Base-by-base conservation (phyloP, 1,284 basidiomycete genomes). In the Puccinia coronata region DNA sequence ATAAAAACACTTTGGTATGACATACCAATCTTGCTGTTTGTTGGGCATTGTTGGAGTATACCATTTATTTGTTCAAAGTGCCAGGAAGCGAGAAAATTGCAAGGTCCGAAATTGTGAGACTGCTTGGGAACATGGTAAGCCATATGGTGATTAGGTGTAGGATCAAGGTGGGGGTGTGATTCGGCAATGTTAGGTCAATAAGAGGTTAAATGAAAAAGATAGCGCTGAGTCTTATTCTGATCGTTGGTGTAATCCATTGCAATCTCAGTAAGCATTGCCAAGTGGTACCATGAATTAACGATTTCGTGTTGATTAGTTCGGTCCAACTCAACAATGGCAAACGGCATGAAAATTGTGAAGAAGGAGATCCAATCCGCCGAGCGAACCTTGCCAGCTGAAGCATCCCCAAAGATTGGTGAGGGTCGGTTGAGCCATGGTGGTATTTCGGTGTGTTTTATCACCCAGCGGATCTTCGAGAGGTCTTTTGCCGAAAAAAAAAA, bases 1-100 rank as follows among this genome's bases (percentile, higher is more conserved):
- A 51, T 20, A 20, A 20, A 4, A 34, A 65, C 16, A 18, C 20
- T 70, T 6, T 39, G 2, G 14, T 1, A 11, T 20, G 43, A 70
- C 67, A 34, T n/a, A 70, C 41, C 43, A 49, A 70, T 49, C 14
- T 78, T 69, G 2, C 55, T 67, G 43, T 78, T 78, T 69, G 63
- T 55, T 78, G 76, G 76, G 34, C 28, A 53, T 57, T 57, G 47
- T 28, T 78, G 63, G 23, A 78, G 65, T 34, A 78, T 78, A n/a
- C 63, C 65, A 57, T 78, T 78, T 0, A 78, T 70, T 67, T 77
- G 75, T 49, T 77, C 61, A 53, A 77, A 77, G 51, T 77, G 61
- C 75, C 75, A 77, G 31, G 76, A 67, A 16, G 76, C 76, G 18
- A 78, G 76, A 51, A 69, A 69, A 41, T 78, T 78, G 31, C 49